Percentiles rank a stretch among this genome's conserved stretches.
Conservation (phyloP, 805 yeast genomes). For the Kluyveromyces dobzhanskii region DNA sequence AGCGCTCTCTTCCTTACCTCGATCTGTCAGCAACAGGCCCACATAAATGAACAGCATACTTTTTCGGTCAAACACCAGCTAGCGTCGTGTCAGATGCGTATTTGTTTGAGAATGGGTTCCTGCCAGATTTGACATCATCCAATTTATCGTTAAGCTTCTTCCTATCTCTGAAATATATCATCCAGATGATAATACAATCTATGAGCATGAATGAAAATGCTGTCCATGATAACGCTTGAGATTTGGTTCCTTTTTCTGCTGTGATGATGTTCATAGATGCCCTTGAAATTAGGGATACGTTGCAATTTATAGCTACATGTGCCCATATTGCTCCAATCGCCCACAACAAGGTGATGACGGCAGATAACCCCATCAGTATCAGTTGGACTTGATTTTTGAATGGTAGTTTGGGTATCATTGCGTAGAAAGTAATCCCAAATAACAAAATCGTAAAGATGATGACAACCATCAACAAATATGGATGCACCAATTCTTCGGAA, state of each 20-base stretch:
- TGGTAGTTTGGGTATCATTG: constrained; percentile 44
- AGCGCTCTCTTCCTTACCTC: too few relatives aligned
- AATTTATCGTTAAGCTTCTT: constrained; percentile 16
- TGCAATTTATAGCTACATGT: constrained; percentile 46
- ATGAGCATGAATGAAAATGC: constrained; percentile 42
- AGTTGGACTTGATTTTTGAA: constrained; percentile 21
- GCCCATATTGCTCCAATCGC: constrained; percentile 60
- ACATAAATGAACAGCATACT: too few relatives aligned
- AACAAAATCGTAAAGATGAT: constrained; percentile 36
- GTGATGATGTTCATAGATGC: constrained; percentile 44
- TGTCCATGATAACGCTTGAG: constrained; percentile 54
- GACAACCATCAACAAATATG: constrained; percentile 43
- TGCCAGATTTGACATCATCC: constrained; percentile 9
- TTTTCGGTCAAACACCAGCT: background rate
- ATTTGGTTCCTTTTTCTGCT: constrained; percentile 41
- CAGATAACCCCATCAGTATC: constrained; percentile 27
- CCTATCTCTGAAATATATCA: constrained; percentile 30
- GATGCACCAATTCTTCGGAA: constrained; percentile 41
- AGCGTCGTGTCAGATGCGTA: constrained; percentile 8
- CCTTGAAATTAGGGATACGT: constrained; percentile 35
- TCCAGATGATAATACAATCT: constrained; percentile 33
- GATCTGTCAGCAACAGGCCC: too few relatives aligned
- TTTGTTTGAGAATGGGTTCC: constrained; percentile 1
- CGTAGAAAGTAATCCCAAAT: constrained; percentile 36
- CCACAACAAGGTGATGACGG: constrained; percentile 41